Base-by-base conservation (phyloP, 306 rosid genomes). In the Crotalaria pallida region DNA sequence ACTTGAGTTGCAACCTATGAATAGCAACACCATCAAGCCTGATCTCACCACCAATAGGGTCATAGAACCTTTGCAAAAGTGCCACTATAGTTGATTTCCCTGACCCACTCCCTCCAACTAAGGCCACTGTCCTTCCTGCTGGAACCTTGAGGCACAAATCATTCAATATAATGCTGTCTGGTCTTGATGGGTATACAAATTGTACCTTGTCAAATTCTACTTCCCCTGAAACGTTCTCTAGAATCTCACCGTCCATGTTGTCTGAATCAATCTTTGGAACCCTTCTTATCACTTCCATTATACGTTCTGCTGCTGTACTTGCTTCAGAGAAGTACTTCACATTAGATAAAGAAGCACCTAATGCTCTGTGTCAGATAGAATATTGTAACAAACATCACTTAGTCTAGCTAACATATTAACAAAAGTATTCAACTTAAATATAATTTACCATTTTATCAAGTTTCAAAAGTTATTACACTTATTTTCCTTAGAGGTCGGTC, bases 41-140 rank as follows among this genome's bases (percentile, higher is more conserved):
- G 50, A 90, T 84, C 50, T 87, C 88, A 1, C 97, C 98, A 1
- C 75, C 80, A 45, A 74, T 57, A 9, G 97, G 97, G 72, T 94
- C 98, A 71, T 94, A 94, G 45, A 94, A 94, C 5, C 97, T 81
- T 53, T 94, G 97, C 73, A 94, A 29, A n/a, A 94, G 78, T 9
- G 98, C 73, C 43, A 90, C 50, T 33, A 83, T 92, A 0, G 98
- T 94, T 0, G 98, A 94, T 62, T 94, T 94, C 1, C 98, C 97
- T 0, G 98, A 94, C 1, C 98, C 98, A 57, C 97, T 90, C 3
- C 91, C 84, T 0, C 98, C 97, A 5, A 94, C 98, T 26, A 94
- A 62, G 0, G 98, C 98, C 62, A 88, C 79, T 0, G 98, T 85
- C 53, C 58, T 86, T 0, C 98, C 97, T 0, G 98, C 88, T 3